These are phyloP conservation scores for Hypoxylon crocopeplum DNA, from an alignment of 495 filamentous ascomycete genomes.

Conservation along the genomic window DNA sequence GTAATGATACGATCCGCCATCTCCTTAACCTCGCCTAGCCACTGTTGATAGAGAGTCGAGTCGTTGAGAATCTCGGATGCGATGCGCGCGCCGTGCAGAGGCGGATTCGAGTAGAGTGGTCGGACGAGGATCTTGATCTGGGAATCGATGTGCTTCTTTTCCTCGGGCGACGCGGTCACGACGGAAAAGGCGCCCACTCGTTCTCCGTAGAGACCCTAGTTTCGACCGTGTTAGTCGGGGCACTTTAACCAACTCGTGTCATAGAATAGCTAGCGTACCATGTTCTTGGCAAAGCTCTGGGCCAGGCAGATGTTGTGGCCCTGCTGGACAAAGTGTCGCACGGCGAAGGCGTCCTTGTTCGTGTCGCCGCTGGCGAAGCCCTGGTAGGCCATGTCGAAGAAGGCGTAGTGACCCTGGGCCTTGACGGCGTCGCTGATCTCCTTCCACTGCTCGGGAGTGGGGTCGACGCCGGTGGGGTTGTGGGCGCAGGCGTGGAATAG, in stretches of 20 bases:
- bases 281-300: slow-evolving; percentile 99
- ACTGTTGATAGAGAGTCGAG: slow-evolving; percentile 84
- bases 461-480: slow-evolving; percentile 98
- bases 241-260: background rate
- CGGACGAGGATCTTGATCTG: slow-evolving; percentile 98
- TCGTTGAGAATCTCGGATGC: slow-evolving; percentile 93
- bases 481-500: slow-evolving; percentile 97
- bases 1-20: slow-evolving; percentile 99
- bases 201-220: slow-evolving; percentile 93
- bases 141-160: slow-evolving; percentile 95
- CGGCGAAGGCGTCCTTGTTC: slow-evolving; percentile 88
- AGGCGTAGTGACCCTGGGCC: slow-evolving; percentile 86
- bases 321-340: slow-evolving; percentile 89
- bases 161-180: slow-evolving; percentile 79
- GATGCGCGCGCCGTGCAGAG: slow-evolving; percentile 93
- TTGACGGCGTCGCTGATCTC: slow-evolving; percentile 90
- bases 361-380: slow-evolving; percentile 95
- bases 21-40: slow-evolving; percentile 94
- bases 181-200: slow-evolving; percentile 97
- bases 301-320: slow-evolving; percentile 88
- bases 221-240: background rate
- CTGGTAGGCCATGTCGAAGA: slow-evolving; percentile 99
- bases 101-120: slow-evolving; percentile 97
- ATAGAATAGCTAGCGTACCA: slow-evolving; percentile 61
- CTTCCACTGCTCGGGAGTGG: slow-evolving; percentile 90